Conservation (phyloP, 331 rosid species). For the Prunus yedoensis region DNA sequence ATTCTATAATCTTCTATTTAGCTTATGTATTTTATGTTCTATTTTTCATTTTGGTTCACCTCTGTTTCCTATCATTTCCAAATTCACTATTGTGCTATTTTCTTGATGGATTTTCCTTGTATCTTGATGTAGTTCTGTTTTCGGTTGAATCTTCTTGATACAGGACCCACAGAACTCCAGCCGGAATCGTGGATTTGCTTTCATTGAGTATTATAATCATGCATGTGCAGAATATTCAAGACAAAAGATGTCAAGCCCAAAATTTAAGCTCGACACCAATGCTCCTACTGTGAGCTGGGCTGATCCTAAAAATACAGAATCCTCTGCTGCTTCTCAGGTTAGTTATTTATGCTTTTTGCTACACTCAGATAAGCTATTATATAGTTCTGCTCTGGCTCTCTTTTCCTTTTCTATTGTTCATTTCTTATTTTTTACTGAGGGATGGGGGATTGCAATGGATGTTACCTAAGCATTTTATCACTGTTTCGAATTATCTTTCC, state of each 20-base stretch:
- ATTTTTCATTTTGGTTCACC: neutral
- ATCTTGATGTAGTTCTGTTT: slow-evolving; percentile 13
- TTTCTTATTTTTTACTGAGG: neutral
- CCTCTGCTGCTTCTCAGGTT: slow-evolving; percentile 62
- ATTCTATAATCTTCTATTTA: neutral
- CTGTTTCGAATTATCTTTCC: neutral
- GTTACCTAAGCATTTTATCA: neutral
- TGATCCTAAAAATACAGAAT: slow-evolving; percentile 63
- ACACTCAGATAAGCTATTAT: neutral
- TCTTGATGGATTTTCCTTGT: slow-evolving; percentile 9
- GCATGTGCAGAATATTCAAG: slow-evolving; percentile 69
- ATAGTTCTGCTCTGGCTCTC: neutral
- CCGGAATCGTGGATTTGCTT: slow-evolving; percentile 61
- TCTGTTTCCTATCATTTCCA: neutral
- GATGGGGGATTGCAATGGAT: no score
- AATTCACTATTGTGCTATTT: neutral
- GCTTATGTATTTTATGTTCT: neutral
- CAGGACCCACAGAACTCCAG: slow-evolving; percentile 56
- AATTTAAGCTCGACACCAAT: slow-evolving; percentile 55
- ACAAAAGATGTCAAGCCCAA: slow-evolving; percentile 58
- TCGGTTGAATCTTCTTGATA: slow-evolving; percentile 21
- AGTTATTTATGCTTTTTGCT: neutral
- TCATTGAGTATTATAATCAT: slow-evolving; percentile 62
- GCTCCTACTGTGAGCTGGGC: slow-evolving; percentile 78
- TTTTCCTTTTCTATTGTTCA: neutral